Conservation (phyloP, 1,284 basidiomycete genomes). For the Chondrostereum purpureum region DNA sequence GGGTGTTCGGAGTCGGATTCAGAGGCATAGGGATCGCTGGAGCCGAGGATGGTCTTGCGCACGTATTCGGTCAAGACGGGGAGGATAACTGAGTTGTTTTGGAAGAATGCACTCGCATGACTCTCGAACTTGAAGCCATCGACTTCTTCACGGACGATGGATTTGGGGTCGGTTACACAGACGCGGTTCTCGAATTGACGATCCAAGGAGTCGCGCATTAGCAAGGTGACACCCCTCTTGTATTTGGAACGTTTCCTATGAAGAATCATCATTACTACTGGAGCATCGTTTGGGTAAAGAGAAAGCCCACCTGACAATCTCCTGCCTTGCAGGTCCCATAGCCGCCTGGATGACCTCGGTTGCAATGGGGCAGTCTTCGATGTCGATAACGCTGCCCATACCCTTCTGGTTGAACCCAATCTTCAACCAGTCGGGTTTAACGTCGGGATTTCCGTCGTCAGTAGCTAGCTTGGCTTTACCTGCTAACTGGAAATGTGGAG, state of each 20-base stretch:
- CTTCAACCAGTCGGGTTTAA: slow-evolving; percentile 56
- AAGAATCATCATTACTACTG: no score
- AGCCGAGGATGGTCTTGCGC: slow-evolving; percentile 61
- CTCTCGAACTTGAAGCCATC: slow-evolving; percentile 83
- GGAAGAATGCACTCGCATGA: slow-evolving; percentile 88
- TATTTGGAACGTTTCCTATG: slow-evolving; percentile 73
- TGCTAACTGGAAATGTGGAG: slow-evolving; percentile 85
- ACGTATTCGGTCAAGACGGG: slow-evolving; percentile 81
- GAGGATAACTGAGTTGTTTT: slow-evolving; percentile 96
- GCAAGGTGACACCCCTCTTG: slow-evolving; percentile 86
- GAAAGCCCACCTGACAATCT: slow-evolving; percentile 70
- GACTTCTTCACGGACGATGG: slow-evolving; percentile 79
- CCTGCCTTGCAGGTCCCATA: slow-evolving; percentile 54
- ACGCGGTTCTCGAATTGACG: slow-evolving; percentile 48
- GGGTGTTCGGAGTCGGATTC: slow-evolving; percentile 10
- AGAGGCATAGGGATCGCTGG: slow-evolving; percentile 6
- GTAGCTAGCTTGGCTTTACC: slow-evolving; percentile 54
- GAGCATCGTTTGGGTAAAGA: no score
- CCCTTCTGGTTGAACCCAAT: slow-evolving; percentile 91
- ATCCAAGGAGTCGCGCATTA: slow-evolving; percentile 83
- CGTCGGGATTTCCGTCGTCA: slow-evolving; percentile 23
- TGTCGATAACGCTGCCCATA: slow-evolving; percentile 78
- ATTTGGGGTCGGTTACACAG: slow-evolving; percentile 82
- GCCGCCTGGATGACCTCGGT: slow-evolving; percentile 77
- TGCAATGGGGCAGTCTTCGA: slow-evolving; percentile 82